Base-by-base conservation (phyloP, 2,329 filamentous ascomycete genomes). In the Xylaria digitata region DNA sequence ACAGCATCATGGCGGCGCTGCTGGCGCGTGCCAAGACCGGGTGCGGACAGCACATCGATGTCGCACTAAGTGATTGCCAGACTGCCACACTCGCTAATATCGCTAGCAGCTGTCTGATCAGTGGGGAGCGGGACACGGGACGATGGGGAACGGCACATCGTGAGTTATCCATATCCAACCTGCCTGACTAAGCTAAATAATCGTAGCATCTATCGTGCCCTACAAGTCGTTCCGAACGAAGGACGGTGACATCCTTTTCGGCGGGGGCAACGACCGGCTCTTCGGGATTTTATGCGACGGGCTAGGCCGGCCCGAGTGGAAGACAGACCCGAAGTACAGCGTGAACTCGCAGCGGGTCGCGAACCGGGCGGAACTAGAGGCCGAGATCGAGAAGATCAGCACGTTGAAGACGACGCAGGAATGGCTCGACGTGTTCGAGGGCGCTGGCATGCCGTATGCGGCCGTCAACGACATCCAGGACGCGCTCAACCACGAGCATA, bases 81-180 rank as follows among this genome's bases (percentile, higher is more conserved):
- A 94, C 96, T 19, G 96, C 94, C 0, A 97, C 94, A 0, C 82
- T 99, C 50, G 89, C 93, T n/a, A 99, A 98, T 77, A 93, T 99
- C 75, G 96, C 95, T 8, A 97, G 93, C 77, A 97, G 94, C 66
- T 93, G 91, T 67, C 82, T 99, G 48, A 91, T 98, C 69, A 96
- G 92, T 73, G 94, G 94, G 1, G 82, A 97, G 79, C 91, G 90
- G 72, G 96, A 99, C 77, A 87, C 89, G 0, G 96, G 96, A 0
- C 86, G 96, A 70, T 98, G 96, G 95, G 96, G 96, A 6, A 99
- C 96, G 3, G 95, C 95, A 49, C 96, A 99, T 83, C 96, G 92
- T 93, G 82, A 81, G 82, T 80, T 30, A 21, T 7, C 2, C 30
- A 19, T 3, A 23, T 21, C 15, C 21, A 17, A 15, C 2, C 11